Base-by-base conservation (phyloP, 164 flowering plant species). In the Brasenia schreberi region DNA sequence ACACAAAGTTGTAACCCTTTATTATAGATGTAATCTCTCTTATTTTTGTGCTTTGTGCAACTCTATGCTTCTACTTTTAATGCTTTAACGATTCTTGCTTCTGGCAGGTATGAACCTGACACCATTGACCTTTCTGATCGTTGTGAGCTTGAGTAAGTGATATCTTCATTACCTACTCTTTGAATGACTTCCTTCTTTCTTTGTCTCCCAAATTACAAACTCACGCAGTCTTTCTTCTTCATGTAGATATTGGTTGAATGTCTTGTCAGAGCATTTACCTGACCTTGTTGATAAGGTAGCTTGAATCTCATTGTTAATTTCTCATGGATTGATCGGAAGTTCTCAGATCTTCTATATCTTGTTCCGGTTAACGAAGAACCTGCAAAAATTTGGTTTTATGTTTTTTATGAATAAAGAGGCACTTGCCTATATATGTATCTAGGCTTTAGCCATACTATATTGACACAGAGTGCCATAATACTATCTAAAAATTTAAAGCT, bases 281-380 rank as follows among this genome's bases (percentile, higher is more conserved):
- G 99, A 88, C 75, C 97, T 95, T 73, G 97, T 92, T 70, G 97
- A 92, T 75, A 95, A 88, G 99, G 99, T 92, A 85, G 14, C 1
- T 45, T 45, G 1, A 7, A 12, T 45, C 53, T 45, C 5, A 1
- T 45, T 45, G 11, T 45, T 7, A 45, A 7, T 7, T 45, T 45
- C 14, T 45, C 53, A 45, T 45, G 52, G 53, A 7, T 12, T 45
- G 53, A 4, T 2, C 5, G 53, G 3, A 45, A 45, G 0, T 45
- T 1, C n/a, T n/a, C n/a, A n/a, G n/a, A n/a, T n/a, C n/a, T 6
- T 45, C 14, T 5, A 45, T 7, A 4, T 7, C 53, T 2, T 5
- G 53, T 5, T 45, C 5, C 14, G 3, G 53, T 5, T 45, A 7
- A 5, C n/a, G 11, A 45, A 45, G 2, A 45, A 45, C 1, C 1